These are phyloP conservation scores for Lactifluus volemus DNA, from an alignment of 768 basidiomycete species.

Conservation along the genomic window DNA sequence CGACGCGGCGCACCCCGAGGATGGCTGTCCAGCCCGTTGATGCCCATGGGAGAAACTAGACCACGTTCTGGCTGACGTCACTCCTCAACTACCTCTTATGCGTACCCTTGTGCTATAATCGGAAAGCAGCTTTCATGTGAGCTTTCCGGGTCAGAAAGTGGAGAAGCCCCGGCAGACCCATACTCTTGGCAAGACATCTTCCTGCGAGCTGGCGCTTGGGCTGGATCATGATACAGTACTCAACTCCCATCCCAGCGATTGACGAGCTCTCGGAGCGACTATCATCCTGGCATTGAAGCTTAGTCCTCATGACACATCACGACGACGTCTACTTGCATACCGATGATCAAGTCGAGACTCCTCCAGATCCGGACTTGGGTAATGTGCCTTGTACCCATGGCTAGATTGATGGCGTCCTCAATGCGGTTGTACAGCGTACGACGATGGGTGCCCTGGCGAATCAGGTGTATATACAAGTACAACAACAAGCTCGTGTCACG, in stretches of 20 bases:
- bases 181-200: too few relatives aligned
- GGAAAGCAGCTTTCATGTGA: background rate
- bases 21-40: background rate
- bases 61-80: conserved; percentile 19
- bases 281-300: background rate
- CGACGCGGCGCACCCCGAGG: conserved; percentile 6
- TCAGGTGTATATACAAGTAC: background rate
- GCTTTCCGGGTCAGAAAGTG: background rate
- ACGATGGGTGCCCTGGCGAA: conserved; percentile 9
- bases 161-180: background rate
- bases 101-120: background rate
- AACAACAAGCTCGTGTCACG: background rate
- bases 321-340: background rate
- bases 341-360: background rate
- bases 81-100: background rate
- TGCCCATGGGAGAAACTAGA: background rate
- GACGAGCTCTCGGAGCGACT: background rate
- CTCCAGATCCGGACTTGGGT: background rate
- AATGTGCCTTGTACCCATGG: background rate
- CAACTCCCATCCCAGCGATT: background rate
- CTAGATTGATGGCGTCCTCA: conserved; percentile 2
- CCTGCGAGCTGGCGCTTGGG: background rate
- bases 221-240: background rate
- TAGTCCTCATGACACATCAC: background rate
- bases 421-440: background rate